phyloP scores from a whole-genome alignment of 148 eudicot species.

The Rhododendron vialii region DNA sequence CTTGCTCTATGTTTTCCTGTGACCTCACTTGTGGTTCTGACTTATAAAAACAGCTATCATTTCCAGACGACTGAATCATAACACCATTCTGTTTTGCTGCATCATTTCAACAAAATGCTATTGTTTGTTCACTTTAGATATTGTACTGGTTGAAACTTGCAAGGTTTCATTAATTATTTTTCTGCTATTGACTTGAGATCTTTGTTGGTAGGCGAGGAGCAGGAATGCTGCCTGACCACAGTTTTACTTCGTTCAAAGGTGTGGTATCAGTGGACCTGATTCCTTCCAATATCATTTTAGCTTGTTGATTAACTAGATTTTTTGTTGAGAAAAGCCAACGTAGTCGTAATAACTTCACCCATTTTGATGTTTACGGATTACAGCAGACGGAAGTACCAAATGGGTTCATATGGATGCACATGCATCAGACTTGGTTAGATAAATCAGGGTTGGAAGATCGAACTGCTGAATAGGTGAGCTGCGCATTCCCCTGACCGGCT shows the following conservation, averaged over 20 bases:
- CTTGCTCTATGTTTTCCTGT: not conserved
- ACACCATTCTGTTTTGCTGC: not conserved
- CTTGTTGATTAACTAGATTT: not conserved
- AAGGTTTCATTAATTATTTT: not conserved
- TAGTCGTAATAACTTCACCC: not conserved
- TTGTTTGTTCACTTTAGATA: not conserved
- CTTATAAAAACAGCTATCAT: not conserved
- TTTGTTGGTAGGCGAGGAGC: conserved; percentile 31
- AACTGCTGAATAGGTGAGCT: conserved; percentile 14
- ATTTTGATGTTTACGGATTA: not conserved
- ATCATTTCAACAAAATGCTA: not conserved
- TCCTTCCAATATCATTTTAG: not conserved
- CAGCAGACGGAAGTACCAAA: conserved; percentile 22
- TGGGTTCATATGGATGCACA: conserved; percentile 36
- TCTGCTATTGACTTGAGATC: not conserved
- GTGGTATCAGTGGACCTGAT: not conserved
- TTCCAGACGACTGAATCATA: not conserved
- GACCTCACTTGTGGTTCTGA: not conserved
- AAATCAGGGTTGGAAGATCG: not conserved
- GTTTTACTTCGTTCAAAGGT: conserved; percentile 43
- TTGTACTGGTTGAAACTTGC: not conserved
- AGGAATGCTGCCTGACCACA: conserved; percentile 28
- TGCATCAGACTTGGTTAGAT: conserved; percentile 28
- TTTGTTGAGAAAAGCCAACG: not conserved
- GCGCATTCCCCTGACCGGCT: not conserved